Evolutionary conservation across 2,329 filamentous ascomycete species (phyloP).

Genomic region (Remersonia thermophila): DNA sequence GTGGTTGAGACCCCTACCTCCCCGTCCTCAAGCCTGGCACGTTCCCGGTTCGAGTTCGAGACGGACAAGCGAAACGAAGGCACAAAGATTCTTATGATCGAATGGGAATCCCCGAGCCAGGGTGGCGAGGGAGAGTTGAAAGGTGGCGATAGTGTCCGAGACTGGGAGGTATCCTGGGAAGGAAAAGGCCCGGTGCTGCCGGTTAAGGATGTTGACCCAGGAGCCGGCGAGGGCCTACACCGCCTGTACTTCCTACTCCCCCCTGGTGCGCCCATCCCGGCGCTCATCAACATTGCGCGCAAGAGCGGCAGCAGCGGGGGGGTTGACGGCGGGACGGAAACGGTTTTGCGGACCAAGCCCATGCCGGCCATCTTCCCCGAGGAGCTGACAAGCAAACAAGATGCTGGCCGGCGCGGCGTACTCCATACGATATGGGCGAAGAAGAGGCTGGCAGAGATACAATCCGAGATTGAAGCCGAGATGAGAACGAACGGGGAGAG

Average conservation of each 20-base stretch:
- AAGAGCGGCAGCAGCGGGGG: conserved; percentile 12
- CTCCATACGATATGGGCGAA: conserved; percentile 87
- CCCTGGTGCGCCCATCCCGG: conserved; percentile 57
- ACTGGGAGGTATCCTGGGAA: conserved; percentile 74
- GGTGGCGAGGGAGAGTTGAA: conserved; percentile 30
- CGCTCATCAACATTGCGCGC: conserved; percentile 53
- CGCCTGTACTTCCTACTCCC: conserved; percentile 69
- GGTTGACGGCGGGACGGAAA: conserved; percentile 19
- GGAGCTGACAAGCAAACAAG: conserved; percentile 54
- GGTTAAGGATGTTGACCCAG: conserved; percentile 41
- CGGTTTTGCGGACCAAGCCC: conserved; percentile 57
- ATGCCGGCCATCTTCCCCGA: conserved; percentile 78
- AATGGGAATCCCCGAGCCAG: conserved; percentile 52
- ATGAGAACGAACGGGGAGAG: conserved; percentile 65
- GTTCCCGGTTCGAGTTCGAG: conserved; percentile 81
- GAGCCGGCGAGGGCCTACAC: conserved; percentile 29
- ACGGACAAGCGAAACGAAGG: conserved; percentile 64
- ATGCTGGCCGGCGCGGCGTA: conserved; percentile 63
- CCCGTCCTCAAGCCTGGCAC: conserved; percentile 37
- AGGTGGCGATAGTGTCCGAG: conserved; percentile 28
- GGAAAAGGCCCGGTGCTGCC: conserved; percentile 63
- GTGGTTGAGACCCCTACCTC: conserved; percentile 31
- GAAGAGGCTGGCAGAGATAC: conserved; percentile 61
- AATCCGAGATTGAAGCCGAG: conserved; percentile 65
- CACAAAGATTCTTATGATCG: conserved; percentile 86